phyloP scores from a whole-genome alignment of 2,329 filamentous ascomycete genomes.

The Hirsutella minnesotensis region DNA sequence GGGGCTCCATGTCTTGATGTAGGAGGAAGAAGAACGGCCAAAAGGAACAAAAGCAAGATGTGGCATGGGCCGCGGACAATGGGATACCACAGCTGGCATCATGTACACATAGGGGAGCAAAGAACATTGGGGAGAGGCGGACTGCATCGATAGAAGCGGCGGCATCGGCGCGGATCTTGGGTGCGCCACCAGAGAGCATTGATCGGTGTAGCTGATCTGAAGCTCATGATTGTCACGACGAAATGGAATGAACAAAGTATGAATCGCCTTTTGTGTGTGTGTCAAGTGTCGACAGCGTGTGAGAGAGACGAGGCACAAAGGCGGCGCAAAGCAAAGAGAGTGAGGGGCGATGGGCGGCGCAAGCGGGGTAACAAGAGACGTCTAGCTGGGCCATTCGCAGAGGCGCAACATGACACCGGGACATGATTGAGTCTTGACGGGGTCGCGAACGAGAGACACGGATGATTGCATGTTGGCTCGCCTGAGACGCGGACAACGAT shows the following conservation, averaged over 20 bases:
- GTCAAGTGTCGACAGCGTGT: too few species aligned
- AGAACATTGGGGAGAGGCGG: constrained; percentile 4
- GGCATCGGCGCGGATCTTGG: constrained; percentile 11
- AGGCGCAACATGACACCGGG: too few species aligned
- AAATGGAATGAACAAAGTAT: constrained; percentile 17
- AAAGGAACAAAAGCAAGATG: constrained; percentile 1
- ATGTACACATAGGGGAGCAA: not conserved
- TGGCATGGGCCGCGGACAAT: not conserved
- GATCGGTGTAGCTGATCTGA: constrained; percentile 12
- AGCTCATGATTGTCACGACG: constrained; percentile 18
- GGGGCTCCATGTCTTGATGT: not conserved
- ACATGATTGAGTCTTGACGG: too few species aligned
- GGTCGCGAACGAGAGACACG: too few species aligned
- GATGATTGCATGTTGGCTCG: too few species aligned
- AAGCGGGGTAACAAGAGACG: too few species aligned
- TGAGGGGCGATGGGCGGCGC: too few species aligned
- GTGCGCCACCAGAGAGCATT: constrained; percentile 6
- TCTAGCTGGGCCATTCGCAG: too few species aligned
- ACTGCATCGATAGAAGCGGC: constrained; percentile 7
- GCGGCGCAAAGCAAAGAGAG: too few species aligned
- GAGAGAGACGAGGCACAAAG: too few species aligned
- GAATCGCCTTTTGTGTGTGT: constrained; percentile 5
- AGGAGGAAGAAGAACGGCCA: not conserved
- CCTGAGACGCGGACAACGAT: too few species aligned
- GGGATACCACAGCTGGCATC: not conserved